Base-by-base conservation (phyloP, 2,329 filamentous ascomycete genomes). In the Ascochyta koolunga region DNA sequence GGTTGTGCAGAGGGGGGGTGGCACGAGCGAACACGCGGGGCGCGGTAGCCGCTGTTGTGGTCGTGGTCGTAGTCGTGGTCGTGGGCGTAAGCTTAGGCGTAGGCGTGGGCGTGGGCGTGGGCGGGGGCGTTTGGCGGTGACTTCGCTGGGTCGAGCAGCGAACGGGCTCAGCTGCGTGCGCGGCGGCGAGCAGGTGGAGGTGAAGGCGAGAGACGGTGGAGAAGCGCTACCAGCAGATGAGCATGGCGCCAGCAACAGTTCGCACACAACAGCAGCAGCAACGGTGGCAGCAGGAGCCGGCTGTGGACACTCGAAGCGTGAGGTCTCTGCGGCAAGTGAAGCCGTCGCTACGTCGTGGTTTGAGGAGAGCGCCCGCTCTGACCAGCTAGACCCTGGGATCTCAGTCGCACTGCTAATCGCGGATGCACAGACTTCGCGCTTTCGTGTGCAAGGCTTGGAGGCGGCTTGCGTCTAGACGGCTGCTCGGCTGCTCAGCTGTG, bases 321-420 rank as follows among this genome's bases (percentile, higher is more conserved):
- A 24, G 40, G 45, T 41, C 35, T 49, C 45, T 45, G 45, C 36
- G 36, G 51, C 44, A 29, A 10, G n/a, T 42, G 35, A 45, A 21
- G 52, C 22, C 33, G 52, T 43, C 52, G 52, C 50, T 48, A 25
- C 47, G 51, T 54, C 46, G 52, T 46, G 50, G 46, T 35, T 46
- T 37, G 46, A 40, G 25, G 29, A 45, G 45, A 25, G 13, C 35
- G 39, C 40, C 36, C 40, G 51, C 45, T 54, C 16, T 29, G 49
- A 51, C 48, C 49, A 41, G 25, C 25, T 19, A 35, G 46, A 50
- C 46, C 52, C 52, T 55, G 44, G 45, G 24, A 42, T 44, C 33
- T 49, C 27, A 29, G 27, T 29, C 33, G 29, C 50, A 27, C 44
- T 54, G 50, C 50, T 54, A 44, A 35, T 49, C 44, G 44, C 50